These are phyloP conservation scores for Xylariaceae sp. DNA, from an alignment of 2,329 filamentous ascomycete genomes.

Conservation along the genomic window DNA sequence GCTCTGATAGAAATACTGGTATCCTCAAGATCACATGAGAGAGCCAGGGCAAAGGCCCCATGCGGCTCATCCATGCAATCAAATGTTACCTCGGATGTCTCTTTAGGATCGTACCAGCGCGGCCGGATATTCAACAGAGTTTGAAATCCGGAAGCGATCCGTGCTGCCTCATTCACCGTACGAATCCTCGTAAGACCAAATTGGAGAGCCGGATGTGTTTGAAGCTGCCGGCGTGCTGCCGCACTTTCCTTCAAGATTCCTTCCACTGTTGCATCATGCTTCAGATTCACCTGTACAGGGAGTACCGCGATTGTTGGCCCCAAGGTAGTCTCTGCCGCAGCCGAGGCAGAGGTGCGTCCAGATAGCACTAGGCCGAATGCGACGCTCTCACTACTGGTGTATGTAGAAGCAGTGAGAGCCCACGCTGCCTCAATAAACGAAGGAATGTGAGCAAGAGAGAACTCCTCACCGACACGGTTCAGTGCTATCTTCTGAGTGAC, in stretches of 20 bases:
- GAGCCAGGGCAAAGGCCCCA: constrained; percentile 4
- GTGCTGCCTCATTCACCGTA: constrained; percentile 17
- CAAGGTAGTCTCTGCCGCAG: constrained; percentile 8
- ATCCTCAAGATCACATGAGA: constrained; percentile 11
- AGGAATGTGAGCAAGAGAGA: constrained; percentile 12
- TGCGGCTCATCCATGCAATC: constrained; percentile 2
- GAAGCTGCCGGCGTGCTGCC: constrained; percentile 12
- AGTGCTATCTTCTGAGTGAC: constrained; percentile 4
- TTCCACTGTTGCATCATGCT: constrained; percentile 16
- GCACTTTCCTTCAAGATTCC: constrained; percentile 24
- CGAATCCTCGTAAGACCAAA: constrained; percentile 16
- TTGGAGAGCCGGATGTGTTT: constrained; percentile 10
- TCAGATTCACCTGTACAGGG: constrained; percentile 24
- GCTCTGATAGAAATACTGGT: constrained; percentile 10
- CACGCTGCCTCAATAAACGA: constrained; percentile 27
- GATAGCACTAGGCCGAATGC: constrained; percentile 25
- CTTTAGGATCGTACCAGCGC: not conserved
- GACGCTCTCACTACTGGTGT: constrained; percentile 20
- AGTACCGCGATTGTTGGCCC: constrained; percentile 23
- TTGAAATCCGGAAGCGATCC: constrained; percentile 16
- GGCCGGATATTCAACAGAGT: constrained; percentile 23
- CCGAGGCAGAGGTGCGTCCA: constrained; percentile 14
- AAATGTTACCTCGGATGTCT: constrained; percentile 1
- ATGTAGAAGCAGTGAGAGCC: constrained; percentile 24
- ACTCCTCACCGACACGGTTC: not conserved